Conservation (phyloP, 1,284 basidiomycete genomes). For the Naganishia cerealis region DNA sequence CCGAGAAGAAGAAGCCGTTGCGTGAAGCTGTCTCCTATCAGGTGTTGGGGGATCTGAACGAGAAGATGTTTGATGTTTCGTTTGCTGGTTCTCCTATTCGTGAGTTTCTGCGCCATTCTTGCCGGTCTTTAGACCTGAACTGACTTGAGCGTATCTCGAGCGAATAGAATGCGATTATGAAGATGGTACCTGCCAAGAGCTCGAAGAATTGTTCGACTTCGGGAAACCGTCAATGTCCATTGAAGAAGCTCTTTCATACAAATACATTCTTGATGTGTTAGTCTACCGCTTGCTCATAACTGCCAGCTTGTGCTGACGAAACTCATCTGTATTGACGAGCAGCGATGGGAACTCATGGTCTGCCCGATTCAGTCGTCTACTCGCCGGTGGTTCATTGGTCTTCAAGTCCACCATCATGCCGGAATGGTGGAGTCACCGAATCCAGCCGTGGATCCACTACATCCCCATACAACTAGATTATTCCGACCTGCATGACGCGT, state of each 20-base stretch:
- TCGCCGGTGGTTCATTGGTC: slow-evolving; percentile 46
- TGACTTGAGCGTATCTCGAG: background rate
- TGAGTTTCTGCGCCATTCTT: slow-evolving; percentile 34
- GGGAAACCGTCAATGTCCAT: slow-evolving; percentile 35
- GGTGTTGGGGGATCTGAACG: slow-evolving; percentile 45
- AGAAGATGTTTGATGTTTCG: slow-evolving; percentile 64
- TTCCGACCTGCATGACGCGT: slow-evolving; percentile 51
- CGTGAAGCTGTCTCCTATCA: slow-evolving; percentile 20
- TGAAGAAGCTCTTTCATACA: slow-evolving; percentile 41
- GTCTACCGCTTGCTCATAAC: slow-evolving; percentile 7
- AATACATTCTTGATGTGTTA: slow-evolving; percentile 49
- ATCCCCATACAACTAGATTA: slow-evolving; percentile 56
- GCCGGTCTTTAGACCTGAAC: background rate
- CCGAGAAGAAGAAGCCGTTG: slow-evolving; percentile 2
- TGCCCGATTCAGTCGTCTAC: slow-evolving; percentile 59
- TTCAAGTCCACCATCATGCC: slow-evolving; percentile 52
- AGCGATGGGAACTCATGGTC: slow-evolving; percentile 70
- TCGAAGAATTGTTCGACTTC: slow-evolving; percentile 42
- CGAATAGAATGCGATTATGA: slow-evolving; percentile 42
- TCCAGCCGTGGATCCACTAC: slow-evolving; percentile 56
- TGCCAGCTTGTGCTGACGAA: background rate
- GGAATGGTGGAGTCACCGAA: slow-evolving; percentile 56
- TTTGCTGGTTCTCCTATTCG: slow-evolving; percentile 47
- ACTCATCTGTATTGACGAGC: too few species aligned
- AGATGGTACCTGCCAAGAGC: slow-evolving; percentile 48